Conservation (phyloP, 164 flowering plant species). For the Aristolochia contorta region DNA sequence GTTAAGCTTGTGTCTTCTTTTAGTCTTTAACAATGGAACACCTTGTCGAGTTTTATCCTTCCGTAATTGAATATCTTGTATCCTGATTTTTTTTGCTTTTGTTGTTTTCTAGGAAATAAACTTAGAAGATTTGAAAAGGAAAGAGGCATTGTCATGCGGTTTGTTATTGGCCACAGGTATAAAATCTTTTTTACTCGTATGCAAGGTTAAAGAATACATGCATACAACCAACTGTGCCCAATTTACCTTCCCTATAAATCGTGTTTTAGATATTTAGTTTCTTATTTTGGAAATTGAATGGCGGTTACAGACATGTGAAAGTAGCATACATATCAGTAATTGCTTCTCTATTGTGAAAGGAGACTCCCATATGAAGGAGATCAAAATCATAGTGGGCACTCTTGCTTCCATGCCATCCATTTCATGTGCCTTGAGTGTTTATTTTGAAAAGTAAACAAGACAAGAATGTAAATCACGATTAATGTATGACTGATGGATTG, state of each 20-base stretch:
- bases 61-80: background rate
- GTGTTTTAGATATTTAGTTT: too few relatives aligned
- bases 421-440: too few relatives aligned
- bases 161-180: conserved; percentile 94
- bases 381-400: too few relatives aligned
- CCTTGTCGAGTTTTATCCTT: background rate
- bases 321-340: too few relatives aligned
- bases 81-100: background rate
- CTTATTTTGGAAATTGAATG: too few relatives aligned
- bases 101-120: conserved; percentile 39
- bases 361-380: too few relatives aligned
- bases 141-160: conserved; percentile 82
- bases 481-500: background rate
- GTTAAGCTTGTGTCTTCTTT: conserved; percentile 20
- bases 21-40: background rate
- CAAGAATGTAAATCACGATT: background rate
- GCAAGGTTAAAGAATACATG: background rate
- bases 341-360: too few relatives aligned
- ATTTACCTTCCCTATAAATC: too few relatives aligned
- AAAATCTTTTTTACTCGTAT: background rate
- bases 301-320: too few relatives aligned
- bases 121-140: conserved; percentile 61
- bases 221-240: too few relatives aligned
- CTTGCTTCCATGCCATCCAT: too few relatives aligned
- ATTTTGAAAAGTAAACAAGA: background rate